phyloP scores from a whole-genome alignment of 768 basidiomycete species.

The Rhizopogon rudus region DNA sequence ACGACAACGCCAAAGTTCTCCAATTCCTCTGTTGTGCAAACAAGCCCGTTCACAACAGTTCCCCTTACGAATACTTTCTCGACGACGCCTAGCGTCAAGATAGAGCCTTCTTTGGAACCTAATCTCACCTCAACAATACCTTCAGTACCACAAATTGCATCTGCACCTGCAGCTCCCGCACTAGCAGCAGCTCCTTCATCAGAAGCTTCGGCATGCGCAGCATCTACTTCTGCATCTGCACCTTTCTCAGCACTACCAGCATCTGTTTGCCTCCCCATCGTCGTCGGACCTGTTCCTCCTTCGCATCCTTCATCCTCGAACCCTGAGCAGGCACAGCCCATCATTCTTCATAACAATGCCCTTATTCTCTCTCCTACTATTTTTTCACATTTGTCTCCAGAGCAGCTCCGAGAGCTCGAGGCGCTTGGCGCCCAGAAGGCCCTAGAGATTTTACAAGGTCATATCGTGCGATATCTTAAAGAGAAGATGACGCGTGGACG shows the following conservation, averaged over 20 bases:
- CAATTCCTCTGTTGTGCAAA: not conserved
- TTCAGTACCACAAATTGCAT: conserved; percentile 10
- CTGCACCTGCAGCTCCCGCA: conserved; percentile 4
- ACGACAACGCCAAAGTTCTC: conserved; percentile 48
- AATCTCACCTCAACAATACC: conserved; percentile 5
- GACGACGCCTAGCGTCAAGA: conserved; percentile 14
- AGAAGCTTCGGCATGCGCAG: conserved; percentile 11
- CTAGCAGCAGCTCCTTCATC: conserved; percentile 16
- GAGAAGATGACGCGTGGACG: conserved; percentile 44
- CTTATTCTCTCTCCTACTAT: conserved; percentile 83
- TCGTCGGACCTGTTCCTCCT: conserved; percentile 67
- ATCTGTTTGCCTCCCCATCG: conserved; percentile 67
- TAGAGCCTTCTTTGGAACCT: conserved; percentile 11
- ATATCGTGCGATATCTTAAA: conserved; percentile 83
- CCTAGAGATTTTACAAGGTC: conserved; percentile 72
- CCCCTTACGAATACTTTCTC: conserved; percentile 5
- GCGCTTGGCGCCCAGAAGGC: conserved; percentile 80
- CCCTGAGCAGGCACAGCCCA: conserved; percentile 48
- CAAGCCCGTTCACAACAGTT: conserved; percentile 5
- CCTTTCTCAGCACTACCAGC: conserved; percentile 27
- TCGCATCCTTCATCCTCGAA: conserved; percentile 46
- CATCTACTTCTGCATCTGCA: conserved; percentile 10
- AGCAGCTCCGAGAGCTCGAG: conserved; percentile 72
- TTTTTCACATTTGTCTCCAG: conserved; percentile 70
- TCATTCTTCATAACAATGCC: conserved; percentile 80